These are phyloP conservation scores for Naganishia randhawae DNA, from an alignment of 768 basidiomycete species.

Conservation along the genomic window DNA sequence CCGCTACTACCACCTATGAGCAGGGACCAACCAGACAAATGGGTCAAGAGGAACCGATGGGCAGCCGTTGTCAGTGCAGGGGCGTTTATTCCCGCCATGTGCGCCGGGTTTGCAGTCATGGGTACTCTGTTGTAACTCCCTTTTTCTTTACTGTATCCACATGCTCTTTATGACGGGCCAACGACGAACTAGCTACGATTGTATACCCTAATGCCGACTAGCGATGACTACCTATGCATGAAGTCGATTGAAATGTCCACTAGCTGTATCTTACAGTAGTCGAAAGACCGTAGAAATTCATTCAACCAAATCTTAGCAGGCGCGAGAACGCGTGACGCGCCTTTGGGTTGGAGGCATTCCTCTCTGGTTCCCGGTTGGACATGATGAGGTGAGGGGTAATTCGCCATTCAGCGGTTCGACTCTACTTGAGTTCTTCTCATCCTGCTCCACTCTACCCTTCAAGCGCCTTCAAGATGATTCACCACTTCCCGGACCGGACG, in stretches of 20 bases:
- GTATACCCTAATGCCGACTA: conserved; percentile 6
- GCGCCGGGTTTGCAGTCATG: conserved; percentile 27
- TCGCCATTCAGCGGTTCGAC: too few relatives aligned
- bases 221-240: too few relatives aligned
- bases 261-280: background rate
- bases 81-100: conserved; percentile 33
- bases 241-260: too few relatives aligned
- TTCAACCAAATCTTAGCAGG: background rate
- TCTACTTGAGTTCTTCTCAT: too few relatives aligned
- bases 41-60: conserved; percentile 32
- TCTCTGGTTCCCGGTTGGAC: too few relatives aligned
- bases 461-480: background rate
- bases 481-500: background rate
- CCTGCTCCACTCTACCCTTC: background rate
- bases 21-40: conserved; percentile 30
- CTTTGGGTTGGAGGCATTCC: background rate
- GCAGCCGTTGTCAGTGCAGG: conserved; percentile 28
- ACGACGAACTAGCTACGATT: background rate
- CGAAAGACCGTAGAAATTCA: background rate
- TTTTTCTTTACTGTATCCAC: background rate
- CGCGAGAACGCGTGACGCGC: background rate
- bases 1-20: conserved; percentile 26
- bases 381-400: too few relatives aligned
- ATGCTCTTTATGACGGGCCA: conserved; percentile 1
- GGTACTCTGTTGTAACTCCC: conserved; percentile 12